Evolutionary conservation across 2,329 filamentous ascomycete genomes (phyloP).

Genomic region (Penicillium concentricum): DNA sequence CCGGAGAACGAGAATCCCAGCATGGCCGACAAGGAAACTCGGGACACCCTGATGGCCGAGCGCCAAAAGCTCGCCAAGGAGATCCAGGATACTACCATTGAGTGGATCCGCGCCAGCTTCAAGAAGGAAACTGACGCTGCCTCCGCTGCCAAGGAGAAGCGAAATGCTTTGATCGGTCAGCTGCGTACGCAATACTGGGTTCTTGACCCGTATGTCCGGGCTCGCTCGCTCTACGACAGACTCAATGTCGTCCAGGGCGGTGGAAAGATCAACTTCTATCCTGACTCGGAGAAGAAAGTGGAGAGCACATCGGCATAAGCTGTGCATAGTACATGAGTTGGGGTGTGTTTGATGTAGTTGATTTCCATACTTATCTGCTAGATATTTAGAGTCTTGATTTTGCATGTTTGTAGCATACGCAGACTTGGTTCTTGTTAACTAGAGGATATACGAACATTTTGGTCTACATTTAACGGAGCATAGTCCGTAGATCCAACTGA

Average conservation of each 20-base stretch:
- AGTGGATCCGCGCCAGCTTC: conserved; percentile 65
- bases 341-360: neutral
- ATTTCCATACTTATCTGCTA: neutral
- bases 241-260: conserved; percentile 66
- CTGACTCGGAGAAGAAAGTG: conserved; percentile 26
- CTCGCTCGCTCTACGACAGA: conserved; percentile 81
- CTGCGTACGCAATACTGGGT: conserved; percentile 80
- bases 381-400: neutral
- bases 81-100: conserved; percentile 71
- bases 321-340: neutral
- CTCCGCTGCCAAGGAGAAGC: conserved; percentile 54
- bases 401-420: conserved; percentile 14
- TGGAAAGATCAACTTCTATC: conserved; percentile 73
- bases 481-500: neutral
- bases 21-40: conserved; percentile 66
- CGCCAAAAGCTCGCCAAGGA: conserved; percentile 66
- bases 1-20: conserved; percentile 69
- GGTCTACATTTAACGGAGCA: neutral
- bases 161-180: conserved; percentile 61
- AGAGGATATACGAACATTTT: conserved; percentile 8
- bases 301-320: conserved; percentile 7
- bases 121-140: conserved; percentile 47
- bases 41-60: conserved; percentile 62
- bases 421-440: conserved; percentile 4
- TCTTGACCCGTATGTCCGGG: conserved; percentile 81